Evolutionary conservation across 2,329 filamentous ascomycete species (phyloP), one percentile per base, ranked within the genome.

Genomic region (Aureobasidium sp.): DNA sequence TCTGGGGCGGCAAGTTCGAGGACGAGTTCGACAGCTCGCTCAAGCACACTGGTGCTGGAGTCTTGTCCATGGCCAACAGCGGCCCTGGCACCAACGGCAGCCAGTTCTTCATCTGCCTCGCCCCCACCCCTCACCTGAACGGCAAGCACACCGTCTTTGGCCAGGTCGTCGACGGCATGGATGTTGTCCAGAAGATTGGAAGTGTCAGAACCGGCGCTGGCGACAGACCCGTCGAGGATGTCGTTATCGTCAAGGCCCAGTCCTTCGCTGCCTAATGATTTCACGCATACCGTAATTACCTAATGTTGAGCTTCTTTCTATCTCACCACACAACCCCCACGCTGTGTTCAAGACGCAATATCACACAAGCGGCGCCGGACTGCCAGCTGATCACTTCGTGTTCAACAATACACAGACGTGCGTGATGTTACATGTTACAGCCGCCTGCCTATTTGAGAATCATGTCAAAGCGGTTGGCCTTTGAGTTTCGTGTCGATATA

Each of bases 31-130:
- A 73, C 15, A 89, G 87, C 77, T 96, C 91, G 0, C 72, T 91
- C 50, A 90, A 87, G 74, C 93, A 97, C 75, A 88, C 90, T 64
- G 78, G 82, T 66, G 82, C 90, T 0, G 93, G 92, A 4, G 77
- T 97, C 57, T 78, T 99, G 50, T 94, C 89, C 64, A 97, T 97
- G 94, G 94, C 94, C 88, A 97, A 97, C 73, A 89, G 89, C 29
- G 93, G 93, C 0, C 89, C 90, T 59, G 89, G 97, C 75, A 93
- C 90, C 66, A 97, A 97, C 74, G 94, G 94, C 40, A 91, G 86
- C 64, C 94, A 97, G 72, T 99, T 99, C 81, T 99, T 99, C 81
- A 93, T 97, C 78, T 97, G 92, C 2, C 94, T 90, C 0, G 88
- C 88, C 1, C 81, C 89, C 3, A 94, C 93, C 0, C 90, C 91